phyloP scores from a whole-genome alignment of 345 rosid species.

The Corchorus olitorius region DNA sequence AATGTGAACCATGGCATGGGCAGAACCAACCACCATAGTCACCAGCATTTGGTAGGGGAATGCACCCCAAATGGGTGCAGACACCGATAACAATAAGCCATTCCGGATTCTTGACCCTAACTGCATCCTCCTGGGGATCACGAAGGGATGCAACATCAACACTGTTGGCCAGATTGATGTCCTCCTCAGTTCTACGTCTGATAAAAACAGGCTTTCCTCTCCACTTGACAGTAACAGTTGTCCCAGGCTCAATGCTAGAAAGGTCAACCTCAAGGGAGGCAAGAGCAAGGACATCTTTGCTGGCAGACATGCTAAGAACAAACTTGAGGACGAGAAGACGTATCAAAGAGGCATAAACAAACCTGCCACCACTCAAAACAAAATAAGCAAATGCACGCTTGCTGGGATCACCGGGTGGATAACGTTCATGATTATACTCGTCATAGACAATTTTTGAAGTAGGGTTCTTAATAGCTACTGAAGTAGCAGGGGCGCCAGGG shows the following conservation, averaged over 20 bases:
- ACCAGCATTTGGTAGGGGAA: slow-evolving; percentile 66
- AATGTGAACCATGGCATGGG: slow-evolving; percentile 70
- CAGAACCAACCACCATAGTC: slow-evolving; percentile 73
- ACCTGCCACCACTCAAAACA: slow-evolving; percentile 63
- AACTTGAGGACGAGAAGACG: slow-evolving; percentile 66
- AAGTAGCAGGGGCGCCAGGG: slow-evolving; percentile 51
- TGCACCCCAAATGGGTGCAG: slow-evolving; percentile 70
- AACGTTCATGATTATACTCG: slow-evolving; percentile 63
- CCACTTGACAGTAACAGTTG: slow-evolving; percentile 67
- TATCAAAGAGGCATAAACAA: slow-evolving; percentile 61
- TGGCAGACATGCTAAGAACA: slow-evolving; percentile 70
- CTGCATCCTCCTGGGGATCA: slow-evolving; percentile 59
- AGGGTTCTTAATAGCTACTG: slow-evolving; percentile 58
- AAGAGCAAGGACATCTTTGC: slow-evolving; percentile 65
- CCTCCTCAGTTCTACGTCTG: slow-evolving; percentile 62
- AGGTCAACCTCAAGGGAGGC: slow-evolving; percentile 74
- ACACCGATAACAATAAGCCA: slow-evolving; percentile 68
- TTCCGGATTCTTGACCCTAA: slow-evolving; percentile 60
- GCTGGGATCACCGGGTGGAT: slow-evolving; percentile 69
- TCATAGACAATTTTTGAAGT: slow-evolving; percentile 52
- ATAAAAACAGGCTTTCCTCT: slow-evolving; percentile 72
- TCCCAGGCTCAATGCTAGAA: slow-evolving; percentile 57
- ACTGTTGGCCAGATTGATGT: slow-evolving; percentile 56
- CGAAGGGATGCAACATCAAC: slow-evolving; percentile 56
- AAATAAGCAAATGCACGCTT: slow-evolving; percentile 73